Conservation (phyloP, 495 filamentous ascomycete genomes). For the Penicillium alfredii region DNA sequence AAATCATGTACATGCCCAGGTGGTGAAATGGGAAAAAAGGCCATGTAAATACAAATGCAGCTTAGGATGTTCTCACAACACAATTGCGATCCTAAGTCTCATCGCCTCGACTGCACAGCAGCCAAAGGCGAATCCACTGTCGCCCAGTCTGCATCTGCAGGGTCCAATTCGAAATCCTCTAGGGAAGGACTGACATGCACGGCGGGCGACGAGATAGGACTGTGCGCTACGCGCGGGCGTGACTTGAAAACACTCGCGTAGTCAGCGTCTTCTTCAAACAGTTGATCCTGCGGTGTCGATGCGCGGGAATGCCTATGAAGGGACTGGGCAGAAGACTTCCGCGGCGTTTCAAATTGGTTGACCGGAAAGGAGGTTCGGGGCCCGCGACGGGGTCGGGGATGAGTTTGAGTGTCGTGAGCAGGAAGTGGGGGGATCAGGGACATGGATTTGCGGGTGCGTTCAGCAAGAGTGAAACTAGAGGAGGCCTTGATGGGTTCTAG, state of each 20-base stretch:
- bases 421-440: slow-evolving; percentile 44
- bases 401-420: slow-evolving; percentile 14
- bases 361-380: slow-evolving; percentile 51
- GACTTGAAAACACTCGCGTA: slow-evolving; percentile 85
- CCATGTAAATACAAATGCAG: too few relatives aligned
- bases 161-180: slow-evolving; percentile 28
- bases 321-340: slow-evolving; percentile 17
- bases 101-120: slow-evolving; percentile 6
- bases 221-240: slow-evolving; percentile 68
- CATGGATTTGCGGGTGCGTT: slow-evolving; percentile 82
- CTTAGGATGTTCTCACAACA: not conserved
- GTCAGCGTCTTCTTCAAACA: slow-evolving; percentile 63
- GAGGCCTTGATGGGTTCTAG: slow-evolving; percentile 24
- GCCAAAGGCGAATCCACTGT: slow-evolving; percentile 19
- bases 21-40: too few relatives aligned
- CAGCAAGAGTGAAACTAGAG: slow-evolving; percentile 48
- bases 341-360: slow-evolving; percentile 58
- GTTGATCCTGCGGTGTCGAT: slow-evolving; percentile 50
- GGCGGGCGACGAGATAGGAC: slow-evolving; percentile 60
- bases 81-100: not conserved
- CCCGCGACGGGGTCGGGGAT: slow-evolving; percentile 26
- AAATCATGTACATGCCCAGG: too few relatives aligned
- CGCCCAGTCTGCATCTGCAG: slow-evolving; percentile 12
- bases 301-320: slow-evolving; percentile 22
- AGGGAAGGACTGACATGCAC: slow-evolving; percentile 33